These are phyloP conservation scores for Claviceps monticola DNA, from an alignment of 2,329 filamentous ascomycete species.

Conservation along the genomic window DNA sequence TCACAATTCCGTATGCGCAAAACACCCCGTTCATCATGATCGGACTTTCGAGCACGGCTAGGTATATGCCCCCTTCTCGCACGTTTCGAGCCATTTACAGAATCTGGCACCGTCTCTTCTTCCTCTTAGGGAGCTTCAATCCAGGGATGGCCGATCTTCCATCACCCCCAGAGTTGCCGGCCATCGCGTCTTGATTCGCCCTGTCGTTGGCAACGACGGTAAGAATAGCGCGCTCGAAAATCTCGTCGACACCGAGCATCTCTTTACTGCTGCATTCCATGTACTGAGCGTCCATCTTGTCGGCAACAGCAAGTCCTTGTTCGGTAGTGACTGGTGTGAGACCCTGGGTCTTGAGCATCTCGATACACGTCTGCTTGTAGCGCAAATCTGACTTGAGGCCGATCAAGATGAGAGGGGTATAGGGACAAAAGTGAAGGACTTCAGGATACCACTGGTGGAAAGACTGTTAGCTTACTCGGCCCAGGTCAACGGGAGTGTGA, in stretches of 20 bases:
- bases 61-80: background rate
- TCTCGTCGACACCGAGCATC: slow-evolving; percentile 89
- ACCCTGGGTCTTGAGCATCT: slow-evolving; percentile 95
- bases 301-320: slow-evolving; percentile 75
- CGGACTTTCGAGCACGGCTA: background rate
- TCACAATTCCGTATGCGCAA: slow-evolving; percentile 22
- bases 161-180: slow-evolving; percentile 24
- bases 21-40: background rate
- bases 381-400: slow-evolving; percentile 95
- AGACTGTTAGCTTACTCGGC: slow-evolving; percentile 1
- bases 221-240: slow-evolving; percentile 84
- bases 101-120: slow-evolving; percentile 73
- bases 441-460: slow-evolving; percentile 83
- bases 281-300: slow-evolving; percentile 89
- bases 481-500: background rate
- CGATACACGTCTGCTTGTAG: slow-evolving; percentile 90
- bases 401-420: slow-evolving; percentile 87
- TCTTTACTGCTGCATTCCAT: slow-evolving; percentile 99
- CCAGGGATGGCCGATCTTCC: slow-evolving; percentile 27
- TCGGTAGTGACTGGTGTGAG: slow-evolving; percentile 87
- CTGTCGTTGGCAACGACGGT: slow-evolving; percentile 74
- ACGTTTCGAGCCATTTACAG: slow-evolving; percentile 36
- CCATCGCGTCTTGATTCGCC: slow-evolving; percentile 42
- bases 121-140: slow-evolving; percentile 49
- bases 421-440: slow-evolving; percentile 96